These are phyloP conservation scores for Lasiosphaeria ovina DNA, from an alignment of 495 filamentous ascomycete species.

Conservation along the genomic window DNA sequence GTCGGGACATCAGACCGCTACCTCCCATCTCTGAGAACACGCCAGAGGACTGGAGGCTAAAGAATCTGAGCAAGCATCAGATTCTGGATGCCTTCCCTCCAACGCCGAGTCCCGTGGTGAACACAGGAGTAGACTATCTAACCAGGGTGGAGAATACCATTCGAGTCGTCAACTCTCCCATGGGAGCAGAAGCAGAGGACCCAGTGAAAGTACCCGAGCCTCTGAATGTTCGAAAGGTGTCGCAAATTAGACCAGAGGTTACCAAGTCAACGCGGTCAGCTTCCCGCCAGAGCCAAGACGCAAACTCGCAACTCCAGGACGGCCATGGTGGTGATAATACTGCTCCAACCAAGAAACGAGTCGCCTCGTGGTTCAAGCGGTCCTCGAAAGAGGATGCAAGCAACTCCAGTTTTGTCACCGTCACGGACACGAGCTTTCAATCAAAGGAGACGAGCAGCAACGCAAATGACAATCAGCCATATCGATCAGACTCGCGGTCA, in stretches of 20 bases:
- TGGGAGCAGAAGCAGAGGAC: constrained; percentile 15
- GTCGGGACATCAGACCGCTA: constrained; percentile 38
- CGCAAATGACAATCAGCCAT: constrained; percentile 6
- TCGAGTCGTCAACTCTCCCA: constrained; percentile 46
- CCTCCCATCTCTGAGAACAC: constrained; percentile 53
- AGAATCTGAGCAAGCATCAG: constrained; percentile 30
- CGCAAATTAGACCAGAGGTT: constrained; percentile 10
- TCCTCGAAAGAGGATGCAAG: constrained; percentile 42
- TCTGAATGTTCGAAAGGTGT: constrained; percentile 53
- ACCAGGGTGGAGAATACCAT: constrained; percentile 46
- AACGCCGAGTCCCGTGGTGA: constrained; percentile 27
- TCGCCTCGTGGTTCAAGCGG: constrained; percentile 66
- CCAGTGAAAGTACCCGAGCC: constrained; percentile 35
- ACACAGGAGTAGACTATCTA: constrained; percentile 35
- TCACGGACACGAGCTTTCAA: constrained; percentile 11
- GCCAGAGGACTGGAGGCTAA: constrained; percentile 29
- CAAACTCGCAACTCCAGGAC: background rate
- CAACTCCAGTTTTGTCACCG: constrained; percentile 22
- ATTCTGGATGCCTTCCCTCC: constrained; percentile 35
- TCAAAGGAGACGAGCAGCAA: constrained; percentile 6
- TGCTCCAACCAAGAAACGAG: constrained; percentile 49
- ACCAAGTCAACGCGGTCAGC: constrained; percentile 1
- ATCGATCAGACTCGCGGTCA: constrained; percentile 5
- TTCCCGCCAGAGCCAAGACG: background rate
- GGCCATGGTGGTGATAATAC: constrained; percentile 4